These are phyloP conservation scores for Coffea canephora DNA, from an alignment of 257 asterid genomes.

Conservation along the genomic window DNA sequence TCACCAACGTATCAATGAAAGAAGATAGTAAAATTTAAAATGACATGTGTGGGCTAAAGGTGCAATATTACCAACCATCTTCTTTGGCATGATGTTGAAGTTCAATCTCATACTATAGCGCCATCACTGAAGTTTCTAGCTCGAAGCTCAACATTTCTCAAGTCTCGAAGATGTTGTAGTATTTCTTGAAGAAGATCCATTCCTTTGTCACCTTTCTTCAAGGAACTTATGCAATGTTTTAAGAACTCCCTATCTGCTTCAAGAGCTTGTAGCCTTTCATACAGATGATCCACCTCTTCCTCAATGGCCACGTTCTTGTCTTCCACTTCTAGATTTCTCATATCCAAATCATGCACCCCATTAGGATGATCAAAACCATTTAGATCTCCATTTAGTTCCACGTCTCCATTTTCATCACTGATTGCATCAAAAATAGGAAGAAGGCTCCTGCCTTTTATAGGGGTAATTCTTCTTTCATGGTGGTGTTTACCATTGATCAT, in stretches of 20 bases:
- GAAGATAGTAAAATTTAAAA: not conserved
- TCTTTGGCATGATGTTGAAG: slow-evolving; percentile 13
- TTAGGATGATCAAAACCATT: slow-evolving; percentile 30
- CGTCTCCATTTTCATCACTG: slow-evolving; percentile 47
- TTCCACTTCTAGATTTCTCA: slow-evolving; percentile 34
- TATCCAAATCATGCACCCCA: slow-evolving; percentile 37
- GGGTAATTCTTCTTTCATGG: slow-evolving; percentile 31
- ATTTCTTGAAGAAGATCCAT: slow-evolving; percentile 90
- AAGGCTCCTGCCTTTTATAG: slow-evolving; percentile 61
- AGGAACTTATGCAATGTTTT: slow-evolving; percentile 78
- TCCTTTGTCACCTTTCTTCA: slow-evolving; percentile 90
- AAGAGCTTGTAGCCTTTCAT: slow-evolving; percentile 83
- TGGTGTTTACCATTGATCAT: slow-evolving; percentile 41
- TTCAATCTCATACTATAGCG: slow-evolving; percentile 21
- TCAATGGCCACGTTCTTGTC: slow-evolving; percentile 60
- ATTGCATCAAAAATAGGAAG: slow-evolving; percentile 88
- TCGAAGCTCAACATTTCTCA: slow-evolving; percentile 70
- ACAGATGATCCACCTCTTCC: slow-evolving; percentile 86
- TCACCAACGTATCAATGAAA: not conserved
- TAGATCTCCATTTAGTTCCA: slow-evolving; percentile 27
- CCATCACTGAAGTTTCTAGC: slow-evolving; percentile 50
- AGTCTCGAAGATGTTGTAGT: slow-evolving; percentile 72
- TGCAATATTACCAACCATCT: slow-evolving; percentile 23
- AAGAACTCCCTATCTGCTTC: slow-evolving; percentile 94
- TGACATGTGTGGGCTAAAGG: not conserved